phyloP scores from a whole-genome alignment of 1,284 basidiomycete species.

The Thecaphora frezii region DNA sequence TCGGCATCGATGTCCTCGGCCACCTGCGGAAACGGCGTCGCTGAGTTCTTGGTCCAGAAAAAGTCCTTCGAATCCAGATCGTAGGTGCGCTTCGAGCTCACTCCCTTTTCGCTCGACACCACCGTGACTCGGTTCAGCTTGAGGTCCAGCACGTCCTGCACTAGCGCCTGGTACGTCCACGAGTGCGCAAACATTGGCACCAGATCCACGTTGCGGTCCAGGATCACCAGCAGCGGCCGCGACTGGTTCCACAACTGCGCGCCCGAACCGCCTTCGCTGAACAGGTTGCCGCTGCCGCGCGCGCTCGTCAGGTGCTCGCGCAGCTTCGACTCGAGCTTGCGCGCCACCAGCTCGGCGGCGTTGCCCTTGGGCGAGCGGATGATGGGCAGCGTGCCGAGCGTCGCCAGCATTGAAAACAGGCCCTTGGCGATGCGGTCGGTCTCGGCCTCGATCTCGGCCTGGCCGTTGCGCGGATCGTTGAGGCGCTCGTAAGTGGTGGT shows the following conservation, averaged over 20 bases:
- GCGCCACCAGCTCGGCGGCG: slow-evolving; percentile 96
- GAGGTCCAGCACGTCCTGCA: slow-evolving; percentile 95
- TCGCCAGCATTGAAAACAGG: slow-evolving; percentile 89
- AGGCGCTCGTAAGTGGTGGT: slow-evolving; percentile 74
- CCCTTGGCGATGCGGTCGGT: slow-evolving; percentile 89
- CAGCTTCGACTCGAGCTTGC: slow-evolving; percentile 89
- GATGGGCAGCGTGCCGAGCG: slow-evolving; percentile 87
- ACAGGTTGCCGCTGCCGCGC: slow-evolving; percentile 53
- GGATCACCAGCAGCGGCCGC: slow-evolving; percentile 72
- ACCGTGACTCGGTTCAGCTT: slow-evolving; percentile 93
- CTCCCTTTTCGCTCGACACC: slow-evolving; percentile 32
- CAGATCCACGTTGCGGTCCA: slow-evolving; percentile 93
- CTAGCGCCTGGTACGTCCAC: slow-evolving; percentile 98
- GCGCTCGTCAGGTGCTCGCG: slow-evolving; percentile 86
- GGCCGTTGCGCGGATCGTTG: slow-evolving; percentile 86
- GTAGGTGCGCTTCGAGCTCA: slow-evolving; percentile 63
- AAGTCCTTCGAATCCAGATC: slow-evolving; percentile 98
- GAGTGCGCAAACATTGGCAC: slow-evolving; percentile 94
- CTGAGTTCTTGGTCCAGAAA: slow-evolving; percentile 96
- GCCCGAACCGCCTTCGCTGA: slow-evolving; percentile 41
- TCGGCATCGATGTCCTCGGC: slow-evolving; percentile 96
- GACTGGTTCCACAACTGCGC: slow-evolving; percentile 25
- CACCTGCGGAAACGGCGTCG: slow-evolving; percentile 95
- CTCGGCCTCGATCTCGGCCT: slow-evolving; percentile 88
- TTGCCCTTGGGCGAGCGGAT: slow-evolving; percentile 93